Conservation (phyloP, 169 alveolate genomes). For the Plasmodium vivax region DNA sequence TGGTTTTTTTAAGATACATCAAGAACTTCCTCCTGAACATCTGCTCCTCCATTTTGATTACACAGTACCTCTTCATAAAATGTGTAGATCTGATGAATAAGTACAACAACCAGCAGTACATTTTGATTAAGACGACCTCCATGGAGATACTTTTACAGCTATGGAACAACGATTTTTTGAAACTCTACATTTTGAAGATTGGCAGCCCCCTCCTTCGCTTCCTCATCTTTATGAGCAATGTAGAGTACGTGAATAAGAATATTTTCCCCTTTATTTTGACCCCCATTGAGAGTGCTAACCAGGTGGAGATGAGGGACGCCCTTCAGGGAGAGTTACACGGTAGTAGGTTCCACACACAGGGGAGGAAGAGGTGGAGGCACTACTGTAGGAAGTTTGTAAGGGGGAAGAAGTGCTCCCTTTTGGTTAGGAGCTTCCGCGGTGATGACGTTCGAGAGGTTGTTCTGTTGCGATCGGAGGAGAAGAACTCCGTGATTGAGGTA, state of each 20-base stretch:
- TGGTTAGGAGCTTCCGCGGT: neutral
- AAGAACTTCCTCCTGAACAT: slow-evolving; percentile 63
- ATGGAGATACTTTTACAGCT: slow-evolving; percentile 64
- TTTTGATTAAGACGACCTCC: slow-evolving; percentile 43
- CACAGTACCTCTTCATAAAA: slow-evolving; percentile 58
- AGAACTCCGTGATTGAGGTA: neutral
- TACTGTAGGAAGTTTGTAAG: neutral
- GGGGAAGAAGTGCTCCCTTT: neutral
- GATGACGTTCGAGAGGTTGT: neutral
- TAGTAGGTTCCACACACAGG: neutral
- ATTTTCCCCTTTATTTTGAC: slow-evolving; percentile 24
- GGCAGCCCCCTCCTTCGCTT: slow-evolving; percentile 39
- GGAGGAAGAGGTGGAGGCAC: slow-evolving; percentile 16
- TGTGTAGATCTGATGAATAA: slow-evolving; percentile 58
- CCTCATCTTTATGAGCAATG: slow-evolving; percentile 47
- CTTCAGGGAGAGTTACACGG: neutral
- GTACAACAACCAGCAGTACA: slow-evolving; percentile 60
- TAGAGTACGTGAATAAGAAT: slow-evolving; percentile 63
- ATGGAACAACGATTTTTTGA: slow-evolving; percentile 64
- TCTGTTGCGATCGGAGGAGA: neutral
- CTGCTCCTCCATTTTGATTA: slow-evolving; percentile 38
- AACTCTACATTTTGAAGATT: slow-evolving; percentile 12
- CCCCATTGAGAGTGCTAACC: slow-evolving; percentile 22
- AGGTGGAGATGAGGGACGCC: slow-evolving; percentile 3
- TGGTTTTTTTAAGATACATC: slow-evolving; percentile 37